Percentiles rank a stretch among this genome's conserved stretches.
Evolutionary conservation across 768 basidiomycete species (phyloP).

Genomic region (Boletus bicolor): DNA sequence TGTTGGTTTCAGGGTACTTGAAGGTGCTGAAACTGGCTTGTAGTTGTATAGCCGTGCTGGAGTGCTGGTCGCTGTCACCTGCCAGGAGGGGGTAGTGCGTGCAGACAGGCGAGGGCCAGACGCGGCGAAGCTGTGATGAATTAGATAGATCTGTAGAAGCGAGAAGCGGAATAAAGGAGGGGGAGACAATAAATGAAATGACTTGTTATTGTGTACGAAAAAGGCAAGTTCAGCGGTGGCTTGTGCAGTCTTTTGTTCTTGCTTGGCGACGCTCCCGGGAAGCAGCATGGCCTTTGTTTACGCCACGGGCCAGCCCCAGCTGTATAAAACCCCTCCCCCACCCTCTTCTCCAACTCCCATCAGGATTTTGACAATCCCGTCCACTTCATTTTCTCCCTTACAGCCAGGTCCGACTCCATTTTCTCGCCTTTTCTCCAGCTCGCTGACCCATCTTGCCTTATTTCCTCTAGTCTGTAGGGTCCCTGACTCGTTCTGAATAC

Average conservation of each 20-base stretch:
- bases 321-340: slow-evolving; percentile 25
- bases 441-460: slow-evolving; percentile 8
- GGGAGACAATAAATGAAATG: slow-evolving; percentile 21
- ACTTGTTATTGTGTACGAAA: slow-evolving; percentile 30
- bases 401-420: slow-evolving; percentile 29
- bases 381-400: slow-evolving; percentile 8
- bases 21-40: slow-evolving; percentile 8
- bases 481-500: background rate
- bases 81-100: slow-evolving; percentile 78
- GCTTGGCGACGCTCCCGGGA: slow-evolving; percentile 27
- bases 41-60: slow-evolving; percentile 72
- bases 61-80: slow-evolving; percentile 66
- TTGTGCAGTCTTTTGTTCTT: slow-evolving; percentile 31
- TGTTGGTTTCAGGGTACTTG: slow-evolving; percentile 6
- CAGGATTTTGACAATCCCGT: slow-evolving; percentile 39
- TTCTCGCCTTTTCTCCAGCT: background rate
- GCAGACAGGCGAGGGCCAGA: slow-evolving; percentile 49
- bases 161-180: slow-evolving; percentile 18
- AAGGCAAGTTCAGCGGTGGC: slow-evolving; percentile 17
- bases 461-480: slow-evolving; percentile 27
- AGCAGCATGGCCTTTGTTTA: slow-evolving; percentile 10
- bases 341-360: slow-evolving; percentile 7
- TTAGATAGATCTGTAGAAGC: slow-evolving; percentile 11
- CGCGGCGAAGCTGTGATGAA: slow-evolving; percentile 20
- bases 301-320: slow-evolving; percentile 4